Conservation (phyloP, 768 basidiomycete species). For the Tricholomella constricta region DNA sequence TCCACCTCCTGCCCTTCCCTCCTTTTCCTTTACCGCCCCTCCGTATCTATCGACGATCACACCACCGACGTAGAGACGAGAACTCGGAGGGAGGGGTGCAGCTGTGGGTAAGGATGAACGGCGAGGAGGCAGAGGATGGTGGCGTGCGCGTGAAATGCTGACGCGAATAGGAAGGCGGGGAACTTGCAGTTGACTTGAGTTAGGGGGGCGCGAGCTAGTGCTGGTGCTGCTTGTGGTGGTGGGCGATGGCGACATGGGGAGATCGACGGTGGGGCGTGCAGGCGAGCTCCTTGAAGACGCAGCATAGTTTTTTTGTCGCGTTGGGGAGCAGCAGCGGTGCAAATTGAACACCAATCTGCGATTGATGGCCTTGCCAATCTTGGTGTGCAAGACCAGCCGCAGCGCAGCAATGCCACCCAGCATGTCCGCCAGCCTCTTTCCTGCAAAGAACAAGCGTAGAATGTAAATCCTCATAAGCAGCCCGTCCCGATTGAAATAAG, state of each 20-base stretch:
- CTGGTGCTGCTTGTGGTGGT: not conserved
- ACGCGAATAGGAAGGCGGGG: conserved; percentile 10
- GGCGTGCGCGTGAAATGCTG: no score
- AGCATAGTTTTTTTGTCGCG: conserved; percentile 2
- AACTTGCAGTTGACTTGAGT: conserved; percentile 57
- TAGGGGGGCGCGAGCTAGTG: conserved; percentile 36
- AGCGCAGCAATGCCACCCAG: conserved; percentile 72
- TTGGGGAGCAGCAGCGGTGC: conserved; percentile 35
- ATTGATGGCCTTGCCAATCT: conserved; percentile 63
- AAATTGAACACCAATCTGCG: conserved; percentile 70
- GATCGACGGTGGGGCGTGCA: conserved; percentile 22
- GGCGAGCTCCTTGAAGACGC: conserved; percentile 34
- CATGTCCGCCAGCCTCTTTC: conserved; percentile 49
- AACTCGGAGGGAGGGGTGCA: no score
- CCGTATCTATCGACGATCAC: no score
- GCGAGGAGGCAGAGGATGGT: conserved; percentile 1
- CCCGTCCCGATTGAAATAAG: not conserved
- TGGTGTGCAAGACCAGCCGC: conserved; percentile 63
- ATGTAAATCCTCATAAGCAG: conserved; percentile 43
- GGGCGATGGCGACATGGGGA: conserved; percentile 27
- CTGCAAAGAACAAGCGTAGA: conserved; percentile 62
- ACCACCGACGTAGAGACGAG: no score
- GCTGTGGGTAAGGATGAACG: conserved; percentile 14
- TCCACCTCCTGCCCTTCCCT: no score
- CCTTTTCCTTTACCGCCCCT: no score